Evolutionary conservation across 2,329 filamentous ascomycete species (phyloP).

Genomic region (Pestalotiopsis sp.): DNA sequence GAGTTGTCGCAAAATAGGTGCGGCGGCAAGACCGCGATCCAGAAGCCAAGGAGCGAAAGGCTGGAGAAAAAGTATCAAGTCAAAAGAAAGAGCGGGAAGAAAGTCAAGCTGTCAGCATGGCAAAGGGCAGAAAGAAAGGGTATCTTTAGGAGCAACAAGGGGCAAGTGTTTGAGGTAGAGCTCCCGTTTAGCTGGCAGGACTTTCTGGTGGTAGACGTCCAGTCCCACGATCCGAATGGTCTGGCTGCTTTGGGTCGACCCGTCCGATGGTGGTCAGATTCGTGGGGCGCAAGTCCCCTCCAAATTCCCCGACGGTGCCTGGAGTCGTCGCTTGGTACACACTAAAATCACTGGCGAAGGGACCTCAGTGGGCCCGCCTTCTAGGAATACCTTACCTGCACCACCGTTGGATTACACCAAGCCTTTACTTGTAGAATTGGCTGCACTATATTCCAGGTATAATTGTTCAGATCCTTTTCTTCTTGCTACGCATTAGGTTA

Average conservation of each 20-base stretch:
- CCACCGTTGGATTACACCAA: not conserved
- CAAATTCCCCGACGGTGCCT: not conserved
- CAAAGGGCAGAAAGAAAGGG: not conserved
- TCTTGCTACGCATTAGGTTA: no score
- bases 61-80: not conserved
- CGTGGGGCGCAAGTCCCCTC: slow-evolving; percentile 3
- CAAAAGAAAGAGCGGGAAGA: not conserved
- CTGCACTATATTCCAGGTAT: no score
- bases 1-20: not conserved
- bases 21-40: not conserved
- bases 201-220: not conserved
- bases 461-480: no score
- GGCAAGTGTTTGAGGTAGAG: slow-evolving; percentile 7
- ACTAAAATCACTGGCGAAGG: not conserved
- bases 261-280: slow-evolving; percentile 12
- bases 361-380: not conserved
- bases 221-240: not conserved
- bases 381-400: no score
- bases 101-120: slow-evolving; percentile 2
- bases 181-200: not conserved
- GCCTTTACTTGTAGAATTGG: no score
- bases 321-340: not conserved
- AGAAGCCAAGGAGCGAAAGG: not conserved
- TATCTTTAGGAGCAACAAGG: not conserved
- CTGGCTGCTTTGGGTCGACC: not conserved